These are phyloP conservation scores for Zygoascus sp. DNA, from an alignment of 1,139 yeast genomes.

Conservation along the genomic window DNA sequence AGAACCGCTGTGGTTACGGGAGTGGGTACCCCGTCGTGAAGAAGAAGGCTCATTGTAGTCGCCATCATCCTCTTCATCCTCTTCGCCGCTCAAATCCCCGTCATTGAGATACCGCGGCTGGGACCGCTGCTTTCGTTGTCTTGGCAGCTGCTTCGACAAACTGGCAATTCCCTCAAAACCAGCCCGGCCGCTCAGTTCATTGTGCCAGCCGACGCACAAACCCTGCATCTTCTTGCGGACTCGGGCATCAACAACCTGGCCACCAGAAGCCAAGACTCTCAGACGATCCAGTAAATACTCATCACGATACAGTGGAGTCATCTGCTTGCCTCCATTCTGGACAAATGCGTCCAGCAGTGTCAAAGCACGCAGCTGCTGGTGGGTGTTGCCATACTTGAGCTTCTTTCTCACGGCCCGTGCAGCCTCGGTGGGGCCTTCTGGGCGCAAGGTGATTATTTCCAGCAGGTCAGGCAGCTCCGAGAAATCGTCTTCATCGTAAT, in stretches of 20 bases:
- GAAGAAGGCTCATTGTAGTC: constrained; percentile 2
- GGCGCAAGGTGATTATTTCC: constrained; percentile 42
- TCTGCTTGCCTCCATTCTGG: constrained; percentile 60
- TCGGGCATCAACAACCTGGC: constrained; percentile 41
- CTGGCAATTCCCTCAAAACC: constrained; percentile 50
- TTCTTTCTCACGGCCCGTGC: constrained; percentile 87
- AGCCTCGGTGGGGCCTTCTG: constrained; percentile 66
- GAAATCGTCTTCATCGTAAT: constrained; percentile 38
- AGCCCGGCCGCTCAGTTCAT: constrained; percentile 48
- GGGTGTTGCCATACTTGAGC: constrained; percentile 71
- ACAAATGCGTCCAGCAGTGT: constrained; percentile 69
- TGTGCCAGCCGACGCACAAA: constrained; percentile 62
- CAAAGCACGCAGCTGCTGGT: constrained; percentile 62
- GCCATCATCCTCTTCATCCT: constrained; percentile 15
- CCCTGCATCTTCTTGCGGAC: constrained; percentile 46
- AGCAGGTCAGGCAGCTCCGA: constrained; percentile 43
- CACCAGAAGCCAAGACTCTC: constrained; percentile 43
- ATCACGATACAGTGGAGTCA: constrained; percentile 58
- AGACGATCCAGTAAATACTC: constrained; percentile 65
- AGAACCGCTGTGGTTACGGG: constrained; percentile 1
- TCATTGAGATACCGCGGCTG: constrained; percentile 26
- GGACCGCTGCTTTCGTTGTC: constrained; percentile 32
- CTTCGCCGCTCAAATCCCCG: constrained; percentile 28
- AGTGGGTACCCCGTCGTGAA: constrained; percentile 1
- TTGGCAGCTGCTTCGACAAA: constrained; percentile 44